Base-by-base conservation (phyloP, 352 stramenopile species). In the Phytophthora sp. region DNA sequence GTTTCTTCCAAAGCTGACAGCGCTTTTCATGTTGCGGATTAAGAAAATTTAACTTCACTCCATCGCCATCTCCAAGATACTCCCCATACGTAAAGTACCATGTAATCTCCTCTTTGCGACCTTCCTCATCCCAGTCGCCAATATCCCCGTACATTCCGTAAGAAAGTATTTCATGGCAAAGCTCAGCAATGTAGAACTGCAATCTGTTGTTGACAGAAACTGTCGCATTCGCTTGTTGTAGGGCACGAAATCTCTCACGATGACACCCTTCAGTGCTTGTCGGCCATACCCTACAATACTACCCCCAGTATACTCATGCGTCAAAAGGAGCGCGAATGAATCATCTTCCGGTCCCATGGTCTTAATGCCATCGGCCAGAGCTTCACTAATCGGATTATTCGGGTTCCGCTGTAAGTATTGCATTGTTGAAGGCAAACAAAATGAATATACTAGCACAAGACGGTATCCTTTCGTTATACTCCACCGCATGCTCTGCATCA, bases 311-410 rank as follows among this genome's bases (percentile, higher is more conserved):
- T 62, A 74, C 37, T 69, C 46, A 15, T 74, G 48, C 0, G 17
- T 35, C 17, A 76, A 24, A 15, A 76, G 20, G 24, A 76, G 18
- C 8, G 52, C 54, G 23, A 57, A 63, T 3, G 26, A 35, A 7
- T 86, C 45, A 21, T 78, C 81, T 54, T 73, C 70, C 24, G 66
- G 67, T 49, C 70, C 49, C 54, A 70, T 66, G 20, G 74, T 60
- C 10, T 53, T 45, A 1, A 68, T 54, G 35, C 70, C 70, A 6
- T 54, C 54, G 8, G 32, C 21, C 13, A 57, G 23, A 12, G 54
- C 46, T 31, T 23, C 20, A 32, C 10, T 43, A 30, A 44, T 44
- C 21, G 35, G 35, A 15, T 9, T n/a, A 43, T 43, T 43, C n/a
- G 35, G 35, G 35, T 43, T 43, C 17, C 35, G 35, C 4, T 43